phyloP scores from a whole-genome alignment of 2,329 filamentous ascomycete species.

The Teratosphaeria viscida region DNA sequence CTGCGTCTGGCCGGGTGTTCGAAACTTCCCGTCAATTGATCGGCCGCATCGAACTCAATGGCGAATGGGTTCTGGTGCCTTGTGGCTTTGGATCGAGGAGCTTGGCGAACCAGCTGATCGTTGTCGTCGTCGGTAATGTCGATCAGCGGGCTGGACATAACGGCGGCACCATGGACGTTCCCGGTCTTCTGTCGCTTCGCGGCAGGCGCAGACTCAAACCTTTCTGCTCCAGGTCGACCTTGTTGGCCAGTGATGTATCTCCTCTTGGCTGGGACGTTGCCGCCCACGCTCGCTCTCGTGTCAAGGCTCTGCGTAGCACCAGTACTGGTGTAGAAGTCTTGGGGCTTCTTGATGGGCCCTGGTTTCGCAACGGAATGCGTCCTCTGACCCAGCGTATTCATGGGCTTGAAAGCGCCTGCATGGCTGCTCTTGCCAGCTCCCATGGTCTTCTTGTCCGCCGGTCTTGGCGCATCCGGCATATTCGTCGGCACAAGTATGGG shows the following conservation, averaged over 20 bases:
- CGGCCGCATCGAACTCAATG: background rate
- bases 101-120: background rate
- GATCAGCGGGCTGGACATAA: background rate
- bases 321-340: background rate
- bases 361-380: background rate
- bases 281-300: background rate
- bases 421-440: background rate
- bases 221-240: background rate
- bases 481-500: background rate
- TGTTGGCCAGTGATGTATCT: background rate
- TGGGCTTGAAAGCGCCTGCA: background rate
- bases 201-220: background rate
- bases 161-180: background rate
- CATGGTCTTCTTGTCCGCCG: background rate
- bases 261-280: background rate
- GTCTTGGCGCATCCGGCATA: background rate
- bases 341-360: background rate
- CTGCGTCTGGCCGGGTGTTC: background rate
- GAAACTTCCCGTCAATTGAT: background rate
- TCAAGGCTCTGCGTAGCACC: background rate
- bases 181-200: slow-evolving; percentile 1
- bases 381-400: background rate
- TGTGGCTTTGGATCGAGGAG: background rate
- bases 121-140: slow-evolving; percentile 1
- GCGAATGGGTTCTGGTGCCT: background rate